Conservation (phyloP, 495 filamentous ascomycete species). For the Glutinoglossum americanum region DNA sequence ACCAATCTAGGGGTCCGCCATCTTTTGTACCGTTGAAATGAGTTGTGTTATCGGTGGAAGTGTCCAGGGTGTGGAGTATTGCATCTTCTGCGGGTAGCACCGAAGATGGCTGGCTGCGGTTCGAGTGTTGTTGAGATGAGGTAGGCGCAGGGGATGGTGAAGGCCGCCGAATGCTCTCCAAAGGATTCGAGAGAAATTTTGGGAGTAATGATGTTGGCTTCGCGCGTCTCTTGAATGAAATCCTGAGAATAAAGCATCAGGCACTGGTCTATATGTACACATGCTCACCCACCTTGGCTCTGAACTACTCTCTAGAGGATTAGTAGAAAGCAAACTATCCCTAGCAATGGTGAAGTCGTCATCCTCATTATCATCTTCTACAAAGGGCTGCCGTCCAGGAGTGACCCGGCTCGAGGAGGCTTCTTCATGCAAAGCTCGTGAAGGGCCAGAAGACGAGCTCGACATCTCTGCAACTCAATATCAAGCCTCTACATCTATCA, state of each 20-base stretch:
- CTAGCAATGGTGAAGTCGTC: not conserved
- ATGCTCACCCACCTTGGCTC: not conserved
- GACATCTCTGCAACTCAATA: conserved; percentile 1
- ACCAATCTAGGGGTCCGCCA: conserved; percentile 55
- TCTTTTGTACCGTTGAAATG: conserved; percentile 35
- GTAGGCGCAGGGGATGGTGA: conserved; percentile 7
- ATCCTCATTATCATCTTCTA: conserved; percentile 1
- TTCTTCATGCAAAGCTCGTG: not conserved
- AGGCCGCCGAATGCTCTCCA: conserved; percentile 9
- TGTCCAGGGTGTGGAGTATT: conserved; percentile 1
- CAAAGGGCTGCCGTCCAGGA: not conserved
- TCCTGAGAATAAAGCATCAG: conserved; percentile 18
- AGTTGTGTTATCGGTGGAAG: conserved; percentile 6
- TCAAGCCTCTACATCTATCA: not conserved
- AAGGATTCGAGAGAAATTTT: conserved; percentile 28
- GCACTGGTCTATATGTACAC: not conserved
- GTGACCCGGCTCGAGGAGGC: not conserved
- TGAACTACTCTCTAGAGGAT: not conserved
- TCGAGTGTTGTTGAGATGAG: not conserved
- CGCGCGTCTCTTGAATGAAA: conserved; percentile 65
- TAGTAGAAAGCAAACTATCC: not conserved
- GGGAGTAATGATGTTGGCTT: conserved; percentile 30
- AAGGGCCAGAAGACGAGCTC: not conserved
- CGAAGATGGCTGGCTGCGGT: not conserved
- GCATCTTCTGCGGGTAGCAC: not conserved